Base-by-base conservation (phyloP, 2,329 filamentous ascomycete species). In the Hypoxylon sp. region DNA sequence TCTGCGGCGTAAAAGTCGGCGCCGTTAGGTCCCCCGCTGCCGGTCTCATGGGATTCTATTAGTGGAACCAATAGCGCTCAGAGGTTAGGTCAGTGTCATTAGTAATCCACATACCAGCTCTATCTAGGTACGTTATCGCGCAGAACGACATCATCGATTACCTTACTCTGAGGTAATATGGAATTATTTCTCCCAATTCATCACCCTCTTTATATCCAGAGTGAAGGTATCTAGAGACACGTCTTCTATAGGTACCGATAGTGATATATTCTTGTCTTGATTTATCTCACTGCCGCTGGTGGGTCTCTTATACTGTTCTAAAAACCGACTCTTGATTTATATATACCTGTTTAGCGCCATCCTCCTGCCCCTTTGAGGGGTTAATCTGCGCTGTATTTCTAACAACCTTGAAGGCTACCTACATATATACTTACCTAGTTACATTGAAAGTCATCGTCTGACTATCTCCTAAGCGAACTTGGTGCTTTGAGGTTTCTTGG, bases 81-180 rank as follows among this genome's bases (percentile, higher is more conserved):
- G 46, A 46, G 60, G 57, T 65, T 74, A 65, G 42, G 74, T 13
- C 22, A 51, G 3, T 51, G 55, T 58, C 70, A 77, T 81, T 78
- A 81, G 75, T 81, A 80, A 81, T 78, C 79, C 71, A 33, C 75
- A 58, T 70, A 31, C 6, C 29, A 31, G 29, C 29, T 5, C 29
- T 31, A 31, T 9, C 29, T 26, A 26, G 26, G 2, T 31, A 73
- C 72, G 71, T 63, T 46, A 37, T 57, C 51, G n/a, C 50, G 24
- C 13, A 72, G n/a, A n/a, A 65, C 61, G 69, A 68, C 70, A 73
- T 74, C 60, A 59, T 68, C 46, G 53, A 58, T 59, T 29, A 24
- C 39, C 19, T 35, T 1, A 2, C 6, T 19, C 39, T 48, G 19
- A 26, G 2, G 22, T 51, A 17, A 13, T 42, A 50, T 11, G 42